Evolutionary conservation across 108 stramenopile genomes (phyloP).

Genomic region (Pseudonitzschia multiseries): DNA sequence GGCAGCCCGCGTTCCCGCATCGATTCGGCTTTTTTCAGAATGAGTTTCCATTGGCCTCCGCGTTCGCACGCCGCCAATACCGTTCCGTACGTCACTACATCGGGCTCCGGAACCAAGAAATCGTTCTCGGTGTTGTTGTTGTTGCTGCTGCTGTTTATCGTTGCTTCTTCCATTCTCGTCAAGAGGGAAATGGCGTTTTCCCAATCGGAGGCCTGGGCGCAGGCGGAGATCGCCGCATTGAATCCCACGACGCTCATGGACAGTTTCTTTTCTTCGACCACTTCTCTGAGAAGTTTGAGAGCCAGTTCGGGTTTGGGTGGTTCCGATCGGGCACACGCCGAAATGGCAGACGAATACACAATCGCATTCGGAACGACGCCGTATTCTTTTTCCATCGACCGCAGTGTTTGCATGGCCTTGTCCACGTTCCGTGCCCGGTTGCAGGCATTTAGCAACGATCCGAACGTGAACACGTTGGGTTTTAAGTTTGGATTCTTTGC

Average conservation of each 20-base stretch:
- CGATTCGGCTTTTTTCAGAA: constrained; percentile 47
- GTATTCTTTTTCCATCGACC: constrained; percentile 42
- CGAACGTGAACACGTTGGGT: constrained; percentile 83
- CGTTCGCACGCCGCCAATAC: constrained; percentile 77
- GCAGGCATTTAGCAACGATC: constrained; percentile 63
- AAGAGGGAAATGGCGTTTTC: constrained; percentile 55
- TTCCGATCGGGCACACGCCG: constrained; percentile 59
- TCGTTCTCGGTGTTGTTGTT: constrained; percentile 9
- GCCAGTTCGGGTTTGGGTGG: constrained; percentile 54
- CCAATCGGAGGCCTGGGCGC: constrained; percentile 70
- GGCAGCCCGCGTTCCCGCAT: constrained; percentile 46
- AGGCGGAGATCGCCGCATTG: constrained; percentile 78
- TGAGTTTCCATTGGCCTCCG: constrained; percentile 58
- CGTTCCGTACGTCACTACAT: constrained; percentile 79
- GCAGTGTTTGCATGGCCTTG: constrained; percentile 45
- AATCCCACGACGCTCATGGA: constrained; percentile 78
- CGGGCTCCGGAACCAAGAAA: constrained; percentile 56
- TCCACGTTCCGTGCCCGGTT: constrained; percentile 59
- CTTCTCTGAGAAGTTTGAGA: constrained; percentile 57
- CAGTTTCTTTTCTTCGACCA: constrained; percentile 32
- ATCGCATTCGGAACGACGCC: constrained; percentile 62
- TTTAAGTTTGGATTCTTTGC: not conserved
- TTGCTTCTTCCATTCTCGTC: constrained; percentile 55
- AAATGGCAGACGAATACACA: constrained; percentile 75
- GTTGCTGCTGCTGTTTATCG: constrained; percentile 14